Percentiles rank a stretch among this genome's conserved stretches.
phyloP scores from a whole-genome alignment of 129 eudicot species.

The Tagetes patula region DNA sequence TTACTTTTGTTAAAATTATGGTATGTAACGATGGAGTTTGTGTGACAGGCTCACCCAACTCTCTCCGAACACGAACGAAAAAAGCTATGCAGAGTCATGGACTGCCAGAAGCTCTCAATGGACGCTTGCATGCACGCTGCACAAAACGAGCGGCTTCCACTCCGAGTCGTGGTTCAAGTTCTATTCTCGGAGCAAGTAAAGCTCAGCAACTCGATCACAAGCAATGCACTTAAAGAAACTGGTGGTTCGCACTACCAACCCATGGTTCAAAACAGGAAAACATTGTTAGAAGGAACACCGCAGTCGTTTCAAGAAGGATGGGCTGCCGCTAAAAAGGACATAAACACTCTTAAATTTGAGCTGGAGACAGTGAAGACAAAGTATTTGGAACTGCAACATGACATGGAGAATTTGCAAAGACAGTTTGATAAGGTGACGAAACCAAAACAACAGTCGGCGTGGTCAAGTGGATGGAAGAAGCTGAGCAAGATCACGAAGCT shows the following conservation, averaged over 20 bases:
- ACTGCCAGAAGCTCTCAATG: conserved; percentile 90
- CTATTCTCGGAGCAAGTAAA: conserved; percentile 95
- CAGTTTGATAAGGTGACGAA: conserved; percentile 72
- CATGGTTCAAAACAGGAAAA: conserved; percentile 67
- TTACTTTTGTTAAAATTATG: too few relatives aligned
- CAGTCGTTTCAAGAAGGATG: conserved; percentile 98
- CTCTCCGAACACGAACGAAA: conserved; percentile 92
- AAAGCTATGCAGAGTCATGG: conserved; percentile 92
- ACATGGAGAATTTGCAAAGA: conserved; percentile 78
- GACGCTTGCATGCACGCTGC: conserved; percentile 99
- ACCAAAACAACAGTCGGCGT: conserved; percentile 70
- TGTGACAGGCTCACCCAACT: conserved; percentile 86
- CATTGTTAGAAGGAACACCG: conserved; percentile 90
- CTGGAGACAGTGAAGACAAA: conserved; percentile 74
- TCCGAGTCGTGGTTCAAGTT: conserved; percentile 88
- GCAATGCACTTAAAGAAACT: conserved; percentile 55
- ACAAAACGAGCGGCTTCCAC: conserved; percentile 89
- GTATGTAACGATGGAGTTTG: background rate
- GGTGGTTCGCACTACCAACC: conserved; percentile 79
- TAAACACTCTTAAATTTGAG: conserved; percentile 84
- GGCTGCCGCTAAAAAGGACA: conserved; percentile 91
- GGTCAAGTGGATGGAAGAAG: conserved; percentile 95
- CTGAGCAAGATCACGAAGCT: conserved; percentile 69
- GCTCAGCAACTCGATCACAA: conserved; percentile 84
- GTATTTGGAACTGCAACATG: conserved; percentile 78